phyloP scores from a whole-genome alignment of 2,329 filamentous ascomycete genomes.

The Exophiala calicioides region DNA sequence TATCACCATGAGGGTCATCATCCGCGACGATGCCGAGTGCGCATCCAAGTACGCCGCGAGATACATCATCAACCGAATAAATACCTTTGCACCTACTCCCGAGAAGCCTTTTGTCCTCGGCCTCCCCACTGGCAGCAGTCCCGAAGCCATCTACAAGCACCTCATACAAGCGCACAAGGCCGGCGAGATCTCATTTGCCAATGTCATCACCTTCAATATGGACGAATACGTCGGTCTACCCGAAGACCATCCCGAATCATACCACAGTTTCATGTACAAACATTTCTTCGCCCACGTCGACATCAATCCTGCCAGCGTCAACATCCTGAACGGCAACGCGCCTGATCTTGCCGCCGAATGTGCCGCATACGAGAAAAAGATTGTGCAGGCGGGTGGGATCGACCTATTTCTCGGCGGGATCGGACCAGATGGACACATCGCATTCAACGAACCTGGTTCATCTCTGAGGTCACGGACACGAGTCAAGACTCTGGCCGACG shows the following conservation, averaged over 20 bases:
- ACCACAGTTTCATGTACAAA: constrained; percentile 92
- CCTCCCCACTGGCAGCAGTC: constrained; percentile 79
- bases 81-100: constrained; percentile 70
- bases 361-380: constrained; percentile 75
- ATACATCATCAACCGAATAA: constrained; percentile 80
- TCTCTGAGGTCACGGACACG: constrained; percentile 75
- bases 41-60: constrained; percentile 77
- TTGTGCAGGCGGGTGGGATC: constrained; percentile 73
- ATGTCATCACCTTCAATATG: constrained; percentile 94
- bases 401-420: constrained; percentile 85
- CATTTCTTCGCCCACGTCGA: constrained; percentile 87
- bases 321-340: constrained; percentile 81
- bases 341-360: constrained; percentile 74
- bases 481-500: constrained; percentile 83
- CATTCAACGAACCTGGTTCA: constrained; percentile 87
- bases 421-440: constrained; percentile 83
- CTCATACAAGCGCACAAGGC: constrained; percentile 59
- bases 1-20: constrained; percentile 72
- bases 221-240: constrained; percentile 86
- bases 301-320: constrained; percentile 76
- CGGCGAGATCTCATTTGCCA: constrained; percentile 72
- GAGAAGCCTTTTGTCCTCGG: constrained; percentile 78
- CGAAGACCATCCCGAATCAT: constrained; percentile 79
- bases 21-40: constrained; percentile 68
- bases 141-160: constrained; percentile 73